These are phyloP conservation scores for Hypoxylon sp. DNA, from an alignment of 2,329 filamentous ascomycete genomes.

Conservation along the genomic window DNA sequence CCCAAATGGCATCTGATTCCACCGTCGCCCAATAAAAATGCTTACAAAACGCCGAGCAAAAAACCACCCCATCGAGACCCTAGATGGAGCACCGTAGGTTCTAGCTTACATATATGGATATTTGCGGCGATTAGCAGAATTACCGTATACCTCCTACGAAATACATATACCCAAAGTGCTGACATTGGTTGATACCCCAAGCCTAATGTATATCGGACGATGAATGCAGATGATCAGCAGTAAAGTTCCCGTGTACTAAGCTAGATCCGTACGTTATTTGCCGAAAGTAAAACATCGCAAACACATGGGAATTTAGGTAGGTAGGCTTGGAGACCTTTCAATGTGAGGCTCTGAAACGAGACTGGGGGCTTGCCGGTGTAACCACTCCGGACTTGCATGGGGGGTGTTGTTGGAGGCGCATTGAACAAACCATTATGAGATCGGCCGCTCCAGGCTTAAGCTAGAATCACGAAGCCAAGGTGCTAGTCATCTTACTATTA, in stretches of 20 bases:
- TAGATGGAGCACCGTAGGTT: slow-evolving; percentile 20
- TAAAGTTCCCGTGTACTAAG: slow-evolving; percentile 19
- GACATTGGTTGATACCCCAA: slow-evolving; percentile 36
- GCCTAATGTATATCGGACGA: slow-evolving; percentile 38
- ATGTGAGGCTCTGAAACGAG: slow-evolving; percentile 42
- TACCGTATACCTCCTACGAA: neutral
- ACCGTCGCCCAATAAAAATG: slow-evolving; percentile 44
- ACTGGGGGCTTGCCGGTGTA: slow-evolving; percentile 34
- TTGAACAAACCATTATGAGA: slow-evolving; percentile 23
- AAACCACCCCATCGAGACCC: slow-evolving; percentile 21
- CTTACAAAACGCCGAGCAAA: slow-evolving; percentile 15
- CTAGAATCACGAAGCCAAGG: slow-evolving; percentile 36
- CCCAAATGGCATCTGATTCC: slow-evolving; percentile 49
- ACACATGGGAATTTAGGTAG: slow-evolving; percentile 16
- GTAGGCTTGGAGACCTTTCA: slow-evolving; percentile 11
- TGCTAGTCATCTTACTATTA: slow-evolving; percentile 11
- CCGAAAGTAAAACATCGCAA: slow-evolving; percentile 29
- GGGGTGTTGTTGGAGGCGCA: slow-evolving; percentile 24
- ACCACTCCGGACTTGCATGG: slow-evolving; percentile 29
- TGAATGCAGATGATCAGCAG: slow-evolving; percentile 36
- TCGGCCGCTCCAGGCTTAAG: slow-evolving; percentile 34
- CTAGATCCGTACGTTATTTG: slow-evolving; percentile 24
- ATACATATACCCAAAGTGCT: slow-evolving; percentile 17
- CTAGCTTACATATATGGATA: slow-evolving; percentile 26
- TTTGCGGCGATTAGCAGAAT: slow-evolving; percentile 15